phyloP scores from a whole-genome alignment of 2,329 filamentous ascomycete species.

The Fusarium denticulatum region DNA sequence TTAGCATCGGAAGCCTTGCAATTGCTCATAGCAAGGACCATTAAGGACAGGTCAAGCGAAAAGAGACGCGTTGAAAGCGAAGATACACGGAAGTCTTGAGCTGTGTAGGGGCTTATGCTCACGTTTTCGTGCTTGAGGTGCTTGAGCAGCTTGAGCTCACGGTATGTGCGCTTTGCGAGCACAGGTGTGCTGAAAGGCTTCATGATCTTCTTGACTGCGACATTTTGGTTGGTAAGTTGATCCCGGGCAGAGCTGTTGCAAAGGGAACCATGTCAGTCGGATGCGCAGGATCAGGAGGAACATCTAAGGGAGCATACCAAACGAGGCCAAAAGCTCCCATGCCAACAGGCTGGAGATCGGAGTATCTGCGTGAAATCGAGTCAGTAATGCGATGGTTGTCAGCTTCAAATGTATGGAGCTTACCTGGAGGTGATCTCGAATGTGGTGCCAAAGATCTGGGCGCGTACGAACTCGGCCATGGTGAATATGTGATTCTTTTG shows the following conservation, averaged over 20 bases:
- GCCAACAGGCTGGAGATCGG: constrained; percentile 96
- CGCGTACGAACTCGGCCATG: constrained; percentile 99
- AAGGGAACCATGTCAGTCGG: constrained; percentile 8
- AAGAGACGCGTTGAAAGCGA: neutral
- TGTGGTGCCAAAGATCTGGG: constrained; percentile 99
- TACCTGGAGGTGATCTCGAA: constrained; percentile 99
- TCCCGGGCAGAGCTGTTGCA: constrained; percentile 86
- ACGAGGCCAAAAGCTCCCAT: constrained; percentile 99
- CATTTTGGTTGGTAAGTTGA: constrained; percentile 95
- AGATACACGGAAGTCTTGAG: neutral
- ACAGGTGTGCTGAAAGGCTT: constrained; percentile 99
- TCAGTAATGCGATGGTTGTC: constrained; percentile 18
- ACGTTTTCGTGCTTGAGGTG: constrained; percentile 98
- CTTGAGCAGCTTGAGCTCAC: constrained; percentile 96
- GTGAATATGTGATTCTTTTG: constrained; percentile 51
- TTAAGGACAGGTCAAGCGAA: constrained; percentile 32
- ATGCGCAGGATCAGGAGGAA: neutral
- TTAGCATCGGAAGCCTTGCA: constrained; percentile 28
- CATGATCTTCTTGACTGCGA: constrained; percentile 99
- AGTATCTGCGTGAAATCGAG: constrained; percentile 72
- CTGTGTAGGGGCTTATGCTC: constrained; percentile 37
- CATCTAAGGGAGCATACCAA: constrained; percentile 70
- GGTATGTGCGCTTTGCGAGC: constrained; percentile 95
- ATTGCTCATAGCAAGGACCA: neutral
- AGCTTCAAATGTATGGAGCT: constrained; percentile 6